Evolutionary conservation across 352 stramenopile genomes (phyloP), one percentile per base, ranked within the genome.

Genomic region (Phytophthora niederhauseri): DNA sequence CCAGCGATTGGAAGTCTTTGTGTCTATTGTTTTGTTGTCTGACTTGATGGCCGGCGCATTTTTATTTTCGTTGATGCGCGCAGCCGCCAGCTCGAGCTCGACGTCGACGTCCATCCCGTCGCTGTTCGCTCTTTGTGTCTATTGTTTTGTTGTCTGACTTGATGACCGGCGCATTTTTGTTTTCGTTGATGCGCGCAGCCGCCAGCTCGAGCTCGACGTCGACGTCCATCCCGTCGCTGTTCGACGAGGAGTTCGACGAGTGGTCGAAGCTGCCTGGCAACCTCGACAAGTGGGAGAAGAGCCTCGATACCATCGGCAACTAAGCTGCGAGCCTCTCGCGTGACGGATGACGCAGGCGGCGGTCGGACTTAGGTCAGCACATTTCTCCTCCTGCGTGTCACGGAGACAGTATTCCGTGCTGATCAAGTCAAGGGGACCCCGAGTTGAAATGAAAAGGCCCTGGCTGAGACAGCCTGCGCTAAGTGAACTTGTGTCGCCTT

Each of bases 201-300:
- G 65, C 83, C 45, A 72, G 75, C 53, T 71, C 72, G 19, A 62
- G 67, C 34, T 77, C 80, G 49, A 70, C 56, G 26, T 91, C 82
- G 43, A 83, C 82, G 50, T 77, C 80, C 57, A 90, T 96, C 53
- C 87, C 87, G 19, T 96, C 89, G 73, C 75, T 96, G 49, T 87
- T 94, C 60, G 86, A 92, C 59, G 89, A 96, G 30, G 87, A 91
- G 68, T 96, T 94, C 71, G 89, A 94, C 49, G 79, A 87, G 76
- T 96, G 89, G 89, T 93, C 87, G 38, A 89, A 94, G 83, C 61
- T 92, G 53, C 80, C 89, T 38, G 89, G 87, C 74, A 96, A 96
- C 77, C 65, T 93, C 26, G 85, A 88, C 66, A 89, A 89, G 71
- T 96, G 89, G 89, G 89, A 96, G 81, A 87, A 94, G 81, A 95